phyloP scores from a whole-genome alignment of 2,329 filamentous ascomycete genomes.

The Coniochaeta sp. region DNA sequence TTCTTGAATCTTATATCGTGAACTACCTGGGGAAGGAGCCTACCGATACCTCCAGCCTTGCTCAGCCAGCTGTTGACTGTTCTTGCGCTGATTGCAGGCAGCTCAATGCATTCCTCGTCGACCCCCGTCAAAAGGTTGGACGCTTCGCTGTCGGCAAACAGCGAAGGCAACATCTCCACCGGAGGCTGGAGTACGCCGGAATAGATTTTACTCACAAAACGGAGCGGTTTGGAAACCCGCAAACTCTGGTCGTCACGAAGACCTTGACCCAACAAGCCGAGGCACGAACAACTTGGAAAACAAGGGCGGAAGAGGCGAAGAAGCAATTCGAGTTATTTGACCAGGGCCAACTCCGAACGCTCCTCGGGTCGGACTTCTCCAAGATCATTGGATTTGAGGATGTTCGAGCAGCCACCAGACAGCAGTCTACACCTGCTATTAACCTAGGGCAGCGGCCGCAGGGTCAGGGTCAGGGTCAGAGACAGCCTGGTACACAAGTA shows the following conservation, averaged over 20 bases:
- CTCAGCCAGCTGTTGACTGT: neutral
- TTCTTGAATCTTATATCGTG: neutral
- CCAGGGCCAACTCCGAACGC: neutral
- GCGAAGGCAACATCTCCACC: neutral
- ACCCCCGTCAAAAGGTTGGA: neutral
- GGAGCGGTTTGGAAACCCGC: neutral
- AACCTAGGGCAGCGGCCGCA: neutral
- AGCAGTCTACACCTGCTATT: neutral
- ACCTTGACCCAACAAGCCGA: neutral
- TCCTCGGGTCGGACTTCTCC: neutral
- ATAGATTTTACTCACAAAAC: neutral
- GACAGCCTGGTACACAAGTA: neutral
- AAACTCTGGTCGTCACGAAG: neutral
- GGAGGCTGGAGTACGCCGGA: neutral
- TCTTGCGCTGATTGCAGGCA: neutral
- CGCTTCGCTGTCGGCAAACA: neutral
- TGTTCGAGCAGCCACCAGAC: neutral
- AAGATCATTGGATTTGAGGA: neutral
- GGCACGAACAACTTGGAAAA: neutral
- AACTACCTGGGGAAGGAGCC: neutral
- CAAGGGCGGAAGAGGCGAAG: neutral
- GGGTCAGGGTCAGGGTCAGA: neutral
- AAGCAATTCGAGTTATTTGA: neutral
- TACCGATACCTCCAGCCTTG: neutral
- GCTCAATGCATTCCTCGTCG: neutral